Percentiles rank a stretch among this genome's conserved stretches.
phyloP scores from a whole-genome alignment of 306 rosid genomes.

The Albizia julibrissin region DNA sequence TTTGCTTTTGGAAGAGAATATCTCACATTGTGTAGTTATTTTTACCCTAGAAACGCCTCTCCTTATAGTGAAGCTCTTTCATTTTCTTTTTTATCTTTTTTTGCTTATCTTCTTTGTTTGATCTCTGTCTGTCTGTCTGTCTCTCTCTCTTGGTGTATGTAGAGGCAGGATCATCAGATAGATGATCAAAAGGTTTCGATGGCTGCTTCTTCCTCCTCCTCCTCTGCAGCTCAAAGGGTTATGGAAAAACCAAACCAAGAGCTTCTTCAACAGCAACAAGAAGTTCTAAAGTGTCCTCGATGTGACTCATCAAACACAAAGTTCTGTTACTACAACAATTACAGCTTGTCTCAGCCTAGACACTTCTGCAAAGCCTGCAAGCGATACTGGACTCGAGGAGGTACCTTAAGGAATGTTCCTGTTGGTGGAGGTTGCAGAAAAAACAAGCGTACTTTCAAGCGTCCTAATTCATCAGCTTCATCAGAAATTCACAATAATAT shows the following conservation, averaged over 20 bases:
- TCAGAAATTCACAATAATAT: slow-evolving; percentile 36
- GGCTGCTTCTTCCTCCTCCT: slow-evolving; percentile 19
- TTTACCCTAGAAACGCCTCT: slow-evolving; percentile 52
- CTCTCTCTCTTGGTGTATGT: slow-evolving; percentile 22
- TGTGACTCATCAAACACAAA: slow-evolving; percentile 95
- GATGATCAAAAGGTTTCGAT: slow-evolving; percentile 54
- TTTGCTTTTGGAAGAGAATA: slow-evolving; percentile 88
- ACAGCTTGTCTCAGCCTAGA: slow-evolving; percentile 89
- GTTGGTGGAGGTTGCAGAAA: slow-evolving; percentile 96
- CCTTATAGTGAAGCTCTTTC: neutral
- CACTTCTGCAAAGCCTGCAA: slow-evolving; percentile 99
- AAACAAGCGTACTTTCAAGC: slow-evolving; percentile 70
- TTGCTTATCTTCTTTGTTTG: neutral
- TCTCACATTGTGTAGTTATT: slow-evolving; percentile 47
- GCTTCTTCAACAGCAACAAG: slow-evolving; percentile 53
- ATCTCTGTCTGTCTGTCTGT: neutral
- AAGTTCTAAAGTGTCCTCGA: slow-evolving; percentile 78
- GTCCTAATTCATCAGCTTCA: slow-evolving; percentile 36
- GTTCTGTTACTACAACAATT: slow-evolving; percentile 96
- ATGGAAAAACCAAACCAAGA: slow-evolving; percentile 75
- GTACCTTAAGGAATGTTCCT: slow-evolving; percentile 90
- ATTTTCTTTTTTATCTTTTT: neutral
- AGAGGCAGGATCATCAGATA: slow-evolving; percentile 38
- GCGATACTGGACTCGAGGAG: slow-evolving; percentile 96
- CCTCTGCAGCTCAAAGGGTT: slow-evolving; percentile 35